A percentile compares a stretch with the other conserved stretches of the same genome.
phyloP scores from a whole-genome alignment of 768 basidiomycete genomes.

The Auricularia heimuer region DNA sequence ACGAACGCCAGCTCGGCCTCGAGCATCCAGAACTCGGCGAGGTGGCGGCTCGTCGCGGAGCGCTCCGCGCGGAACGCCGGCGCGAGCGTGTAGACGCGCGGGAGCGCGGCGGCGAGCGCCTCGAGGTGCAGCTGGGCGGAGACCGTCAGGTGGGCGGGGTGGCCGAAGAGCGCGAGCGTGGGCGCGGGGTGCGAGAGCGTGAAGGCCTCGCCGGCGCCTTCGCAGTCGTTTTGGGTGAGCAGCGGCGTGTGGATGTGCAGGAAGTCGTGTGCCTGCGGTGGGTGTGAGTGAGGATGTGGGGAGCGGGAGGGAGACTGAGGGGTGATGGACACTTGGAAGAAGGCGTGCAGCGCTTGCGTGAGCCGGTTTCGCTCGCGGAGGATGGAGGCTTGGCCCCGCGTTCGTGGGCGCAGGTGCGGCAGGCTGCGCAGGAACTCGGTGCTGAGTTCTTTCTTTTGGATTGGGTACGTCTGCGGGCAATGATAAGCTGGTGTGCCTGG shows the following conservation, averaged over 20 bases:
- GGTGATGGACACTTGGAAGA: slow-evolving; percentile 52
- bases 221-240: slow-evolving; percentile 84
- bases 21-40: slow-evolving; percentile 99
- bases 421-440: slow-evolving; percentile 76
- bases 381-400: slow-evolving; percentile 59
- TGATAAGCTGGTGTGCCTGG: not conserved
- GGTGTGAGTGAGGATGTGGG: not conserved
- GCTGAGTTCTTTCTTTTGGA: slow-evolving; percentile 80
- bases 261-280: slow-evolving; percentile 62
- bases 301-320: not conserved
- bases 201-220: slow-evolving; percentile 93
- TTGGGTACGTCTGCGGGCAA: slow-evolving; percentile 63
- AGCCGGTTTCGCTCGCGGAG: slow-evolving; percentile 60
- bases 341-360: slow-evolving; percentile 45
- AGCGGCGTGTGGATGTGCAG: slow-evolving; percentile 75
- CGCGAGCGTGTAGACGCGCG: slow-evolving; percentile 83
- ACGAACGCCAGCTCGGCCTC: slow-evolving; percentile 84
- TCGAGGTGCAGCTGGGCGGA: slow-evolving; percentile 96
- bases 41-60: slow-evolving; percentile 79
- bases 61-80: slow-evolving; percentile 94
- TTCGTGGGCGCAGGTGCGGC: slow-evolving; percentile 80
- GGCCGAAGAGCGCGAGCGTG: slow-evolving; percentile 57
- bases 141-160: slow-evolving; percentile 79
- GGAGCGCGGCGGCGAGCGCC: slow-evolving; percentile 63
- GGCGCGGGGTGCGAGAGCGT: slow-evolving; percentile 29